Evolutionary conservation across 352 stramenopile species (phyloP).

Genomic region (Globisporangium echinulatum): DNA sequence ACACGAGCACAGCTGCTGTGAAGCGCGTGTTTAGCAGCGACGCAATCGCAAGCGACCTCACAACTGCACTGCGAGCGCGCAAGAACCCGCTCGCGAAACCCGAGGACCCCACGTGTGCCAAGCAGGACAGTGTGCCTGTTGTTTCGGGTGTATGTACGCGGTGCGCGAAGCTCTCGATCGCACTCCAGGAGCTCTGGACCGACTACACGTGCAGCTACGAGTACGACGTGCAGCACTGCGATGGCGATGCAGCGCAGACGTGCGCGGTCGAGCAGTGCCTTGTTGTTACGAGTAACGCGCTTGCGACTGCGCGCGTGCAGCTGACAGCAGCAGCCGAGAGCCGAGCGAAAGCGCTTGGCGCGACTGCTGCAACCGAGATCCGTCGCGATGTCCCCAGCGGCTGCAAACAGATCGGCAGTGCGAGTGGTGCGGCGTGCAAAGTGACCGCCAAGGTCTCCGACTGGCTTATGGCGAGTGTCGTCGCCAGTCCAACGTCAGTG

Average conservation of each 20-base stretch:
- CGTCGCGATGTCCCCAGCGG: constrained; percentile 27
- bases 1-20: constrained; percentile 9
- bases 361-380: constrained; percentile 47
- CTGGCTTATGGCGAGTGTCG: constrained; percentile 25
- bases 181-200: constrained; percentile 49
- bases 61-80: constrained; percentile 10
- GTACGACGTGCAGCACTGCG: constrained; percentile 39
- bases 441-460: constrained; percentile 31
- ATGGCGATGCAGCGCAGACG: constrained; percentile 22
- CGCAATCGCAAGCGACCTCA: constrained; percentile 11
- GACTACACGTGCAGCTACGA: constrained; percentile 58
- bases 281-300: constrained; percentile 28
- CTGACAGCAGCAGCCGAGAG: constrained; percentile 44
- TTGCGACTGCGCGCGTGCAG: constrained; percentile 23
- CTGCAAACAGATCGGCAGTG: constrained; percentile 30
- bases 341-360: constrained; percentile 7
- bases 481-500: constrained; percentile 15
- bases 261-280: constrained; percentile 56
- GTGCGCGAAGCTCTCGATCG: constrained; percentile 43
- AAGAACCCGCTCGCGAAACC: constrained; percentile 29
- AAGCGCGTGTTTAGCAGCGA: constrained; percentile 24
- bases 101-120: constrained; percentile 7
- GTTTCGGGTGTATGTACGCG: constrained; percentile 24
- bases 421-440: constrained; percentile 14
- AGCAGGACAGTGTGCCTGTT: constrained; percentile 22